phyloP scores from a whole-genome alignment of 176 grass and related monocot species.

The Triticum timopheevii region DNA sequence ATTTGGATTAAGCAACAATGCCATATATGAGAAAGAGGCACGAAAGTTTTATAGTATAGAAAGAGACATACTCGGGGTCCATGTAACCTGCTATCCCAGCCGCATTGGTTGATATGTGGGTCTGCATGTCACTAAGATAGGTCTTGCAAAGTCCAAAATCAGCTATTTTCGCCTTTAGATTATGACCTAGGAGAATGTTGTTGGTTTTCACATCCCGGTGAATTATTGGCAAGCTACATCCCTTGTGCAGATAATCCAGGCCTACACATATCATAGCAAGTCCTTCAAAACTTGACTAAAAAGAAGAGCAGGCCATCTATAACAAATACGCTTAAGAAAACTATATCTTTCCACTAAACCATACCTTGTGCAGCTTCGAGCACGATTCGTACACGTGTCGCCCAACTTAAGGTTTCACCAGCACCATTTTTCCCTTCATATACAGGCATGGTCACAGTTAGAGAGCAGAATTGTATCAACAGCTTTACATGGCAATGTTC shows the following conservation, averaged over 20 bases:
- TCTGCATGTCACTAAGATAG: not conserved
- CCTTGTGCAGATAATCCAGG: slow-evolving; percentile 50
- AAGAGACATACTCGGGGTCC: slow-evolving; percentile 44
- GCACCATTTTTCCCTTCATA: slow-evolving; percentile 14
- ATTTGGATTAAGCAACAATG: not conserved
- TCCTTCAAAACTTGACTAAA: not conserved
- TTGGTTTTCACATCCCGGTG: slow-evolving; percentile 57
- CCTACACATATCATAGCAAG: slow-evolving; percentile 19
- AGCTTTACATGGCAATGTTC: not conserved
- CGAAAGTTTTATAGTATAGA: not conserved
- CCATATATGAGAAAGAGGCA: not conserved
- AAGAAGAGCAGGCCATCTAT: not conserved
- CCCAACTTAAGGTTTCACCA: slow-evolving; percentile 9
- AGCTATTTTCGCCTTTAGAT: slow-evolving; percentile 36
- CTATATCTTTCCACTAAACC: not conserved
- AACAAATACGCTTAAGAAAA: not conserved
- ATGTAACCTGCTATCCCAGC: slow-evolving; percentile 42
- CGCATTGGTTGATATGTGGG: not conserved
- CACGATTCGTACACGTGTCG: not conserved
- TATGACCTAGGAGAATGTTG: slow-evolving; percentile 40
- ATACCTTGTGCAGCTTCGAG: slow-evolving; percentile 45
- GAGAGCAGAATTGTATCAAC: not conserved
- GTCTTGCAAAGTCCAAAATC: slow-evolving; percentile 49
- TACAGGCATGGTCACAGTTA: not conserved
- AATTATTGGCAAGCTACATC: slow-evolving; percentile 37